Evolutionary conservation across 2,329 filamentous ascomycete genomes (phyloP), one percentile per base, ranked within the genome.

Genomic region (Madurella mycetomatis): DNA sequence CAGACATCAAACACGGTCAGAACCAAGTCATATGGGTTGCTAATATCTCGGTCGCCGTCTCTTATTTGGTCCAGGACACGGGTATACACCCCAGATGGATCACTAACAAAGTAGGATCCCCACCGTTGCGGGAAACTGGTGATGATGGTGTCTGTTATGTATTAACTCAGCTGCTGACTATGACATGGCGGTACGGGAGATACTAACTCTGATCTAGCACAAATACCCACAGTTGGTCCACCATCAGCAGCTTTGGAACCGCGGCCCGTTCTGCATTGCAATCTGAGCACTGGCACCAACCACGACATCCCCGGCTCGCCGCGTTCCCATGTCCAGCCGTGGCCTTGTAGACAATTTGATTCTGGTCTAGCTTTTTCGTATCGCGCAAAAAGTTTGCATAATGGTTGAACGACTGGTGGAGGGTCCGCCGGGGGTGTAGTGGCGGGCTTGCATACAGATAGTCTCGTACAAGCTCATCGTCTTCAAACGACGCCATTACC

Each of bases 401-500:
- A 16, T 50, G 41, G 34, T 46, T 54, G 54, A 74, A 75, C 0
- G 70, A 71, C 54, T 77, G 75, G 42, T 77, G 74, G 0, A 77
- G 64, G 0, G 74, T 77, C 0, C 76, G 64, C 0, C 76, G 67
- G 0, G 73, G 69, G 53, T 78, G 75, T 0, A 71, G 59, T 12
- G 68, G 72, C 0, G 70, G 64, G 2, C 71, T 59, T 1, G 50
- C 7, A 9, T 66, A 60, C 0, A 75, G 62, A 18, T 69, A 71
- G 1, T 62, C 49, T 42, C 52, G n/a, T 4, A 54, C 52, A 9
- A 54, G 47, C 47, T 54, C 41, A 32, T 54, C 41, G 45, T 54
- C 52, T 31, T 54, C 52, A 18, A 34, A 54, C 13, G 47, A 54
- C n/a, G 44, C 34, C 52, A 54, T 54, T 34, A 54, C 8, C 34